Evolutionary conservation across 108 stramenopile species (phyloP).

Genomic region (Skeletonema tropicum): DNA sequence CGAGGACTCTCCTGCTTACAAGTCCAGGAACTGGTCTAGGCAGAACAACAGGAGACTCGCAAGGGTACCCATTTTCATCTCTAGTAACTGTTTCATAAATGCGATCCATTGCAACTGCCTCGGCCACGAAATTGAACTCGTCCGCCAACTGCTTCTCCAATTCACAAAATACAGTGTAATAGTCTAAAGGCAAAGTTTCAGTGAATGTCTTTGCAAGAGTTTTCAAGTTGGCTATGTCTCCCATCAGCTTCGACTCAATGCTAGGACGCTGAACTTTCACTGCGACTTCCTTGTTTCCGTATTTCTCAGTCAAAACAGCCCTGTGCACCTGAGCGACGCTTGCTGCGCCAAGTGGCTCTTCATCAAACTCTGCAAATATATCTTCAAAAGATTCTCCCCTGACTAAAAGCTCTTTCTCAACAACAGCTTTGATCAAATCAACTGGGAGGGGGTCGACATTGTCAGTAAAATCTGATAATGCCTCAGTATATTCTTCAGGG

Average conservation of each 20-base stretch:
- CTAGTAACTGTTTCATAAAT: constrained; percentile 72
- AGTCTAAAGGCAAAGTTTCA: constrained; percentile 85
- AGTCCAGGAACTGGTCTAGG: constrained; percentile 89
- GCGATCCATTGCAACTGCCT: constrained; percentile 95
- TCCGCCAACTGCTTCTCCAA: constrained; percentile 87
- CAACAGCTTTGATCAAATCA: constrained; percentile 74
- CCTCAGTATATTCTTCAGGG: constrained; percentile 89
- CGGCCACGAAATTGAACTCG: constrained; percentile 96
- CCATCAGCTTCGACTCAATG: constrained; percentile 81
- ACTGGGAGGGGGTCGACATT: constrained; percentile 89
- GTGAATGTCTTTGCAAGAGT: constrained; percentile 83
- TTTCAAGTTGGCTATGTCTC: constrained; percentile 87
- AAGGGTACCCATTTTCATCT: constrained; percentile 55
- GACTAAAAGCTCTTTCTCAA: constrained; percentile 68
- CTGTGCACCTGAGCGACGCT: constrained; percentile 92
- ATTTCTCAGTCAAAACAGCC: constrained; percentile 54
- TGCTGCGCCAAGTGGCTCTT: constrained; percentile 88
- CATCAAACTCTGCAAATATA: constrained; percentile 81
- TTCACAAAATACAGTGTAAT: constrained; percentile 92
- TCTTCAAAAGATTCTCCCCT: constrained; percentile 58
- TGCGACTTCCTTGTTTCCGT: constrained; percentile 64
- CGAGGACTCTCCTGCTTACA: constrained; percentile 84
- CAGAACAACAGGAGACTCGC: constrained; percentile 80
- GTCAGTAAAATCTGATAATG: constrained; percentile 81
- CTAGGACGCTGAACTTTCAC: constrained; percentile 95